Evolutionary conservation across 164 flowering plant species (phyloP), one percentile per base, ranked within the genome.

Genomic region (Magnolia sinica): DNA sequence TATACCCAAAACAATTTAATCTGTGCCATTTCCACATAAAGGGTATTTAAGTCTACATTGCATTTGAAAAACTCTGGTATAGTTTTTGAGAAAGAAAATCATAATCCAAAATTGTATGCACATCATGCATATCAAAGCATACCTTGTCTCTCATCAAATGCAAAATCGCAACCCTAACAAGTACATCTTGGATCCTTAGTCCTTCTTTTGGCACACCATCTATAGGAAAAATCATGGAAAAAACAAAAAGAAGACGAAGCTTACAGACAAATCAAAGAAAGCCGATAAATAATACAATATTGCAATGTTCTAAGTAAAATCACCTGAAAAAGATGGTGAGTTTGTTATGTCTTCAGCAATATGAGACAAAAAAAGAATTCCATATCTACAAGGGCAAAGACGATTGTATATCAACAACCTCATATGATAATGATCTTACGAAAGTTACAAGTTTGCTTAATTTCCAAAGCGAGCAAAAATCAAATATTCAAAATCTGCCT

Each of bases 131-230:
- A 71, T 27, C n/a, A 64, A 31, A 78, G 68, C 83, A 78, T 88
- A 90, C 99, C 87, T 93, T 96, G 49, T 91, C 92, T 80, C 86
- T 78, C 7, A 96, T 81, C 65, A 88, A 79, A 16, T 82, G 76
- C 82, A 96, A 79, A 71, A 81, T 81, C 31, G 92, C 97, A 79
- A 94, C 84, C 81, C 99, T 83, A 65, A 92, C 89, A 79, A 94
- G 98, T 58, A 96, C 97, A 88, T 96, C 99, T 29, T 75, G 81
- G 61, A 92, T 85, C 84, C 95, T 82, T 59, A 94, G 89, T 69
- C 98, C 97, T 84, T 96, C 99, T 84, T 96, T 96, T 11, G 98
- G 99, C 76, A 96, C 98, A 83, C 97, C 98, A 90, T 96, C 98
- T 94, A 81, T 68, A 81, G 66, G 78, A 82, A 67, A 80, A 69